Evolutionary conservation across 495 filamentous ascomycete genomes (phyloP).

Genomic region (Sporormia fimetaria): DNA sequence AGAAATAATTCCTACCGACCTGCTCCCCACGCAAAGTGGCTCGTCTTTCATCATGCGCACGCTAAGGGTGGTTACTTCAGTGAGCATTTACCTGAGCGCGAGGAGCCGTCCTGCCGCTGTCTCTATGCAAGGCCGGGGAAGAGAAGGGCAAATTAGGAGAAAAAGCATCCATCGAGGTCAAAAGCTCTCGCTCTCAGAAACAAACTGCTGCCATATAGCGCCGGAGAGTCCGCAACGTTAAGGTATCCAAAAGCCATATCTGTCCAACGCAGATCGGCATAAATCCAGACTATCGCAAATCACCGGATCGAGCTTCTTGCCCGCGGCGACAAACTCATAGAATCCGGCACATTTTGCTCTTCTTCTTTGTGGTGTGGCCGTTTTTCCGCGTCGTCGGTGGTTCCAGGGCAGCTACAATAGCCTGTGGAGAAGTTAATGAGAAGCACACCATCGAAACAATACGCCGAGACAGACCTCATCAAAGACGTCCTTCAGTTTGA

Average conservation of each 20-base stretch:
- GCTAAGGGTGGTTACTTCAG: neutral
- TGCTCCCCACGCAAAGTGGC: conserved; percentile 2
- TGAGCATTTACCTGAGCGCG: neutral
- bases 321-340: conserved; percentile 6
- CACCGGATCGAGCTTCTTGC: too few species aligned
- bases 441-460: neutral
- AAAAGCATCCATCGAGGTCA: neutral
- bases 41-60: too few species aligned
- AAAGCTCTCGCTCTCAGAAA: conserved; percentile 4
- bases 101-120: neutral
- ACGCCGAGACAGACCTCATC: conserved; percentile 67
- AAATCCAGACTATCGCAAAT: too few species aligned
- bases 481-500: conserved; percentile 97
- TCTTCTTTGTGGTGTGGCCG: conserved; percentile 4
- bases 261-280: conserved; percentile 6
- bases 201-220: conserved; percentile 27
- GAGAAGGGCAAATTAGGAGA: neutral
- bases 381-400: conserved; percentile 23
- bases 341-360: conserved; percentile 13
- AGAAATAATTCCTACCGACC: too few species aligned
- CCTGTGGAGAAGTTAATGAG: conserved; percentile 23
- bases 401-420: conserved; percentile 36
- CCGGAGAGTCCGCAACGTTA: conserved; percentile 18
- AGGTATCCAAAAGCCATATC: conserved; percentile 26
- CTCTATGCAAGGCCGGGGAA: neutral